These are phyloP conservation scores for Psilocybe sp. DNA, from an alignment of 768 basidiomycete genomes.

Conservation along the genomic window DNA sequence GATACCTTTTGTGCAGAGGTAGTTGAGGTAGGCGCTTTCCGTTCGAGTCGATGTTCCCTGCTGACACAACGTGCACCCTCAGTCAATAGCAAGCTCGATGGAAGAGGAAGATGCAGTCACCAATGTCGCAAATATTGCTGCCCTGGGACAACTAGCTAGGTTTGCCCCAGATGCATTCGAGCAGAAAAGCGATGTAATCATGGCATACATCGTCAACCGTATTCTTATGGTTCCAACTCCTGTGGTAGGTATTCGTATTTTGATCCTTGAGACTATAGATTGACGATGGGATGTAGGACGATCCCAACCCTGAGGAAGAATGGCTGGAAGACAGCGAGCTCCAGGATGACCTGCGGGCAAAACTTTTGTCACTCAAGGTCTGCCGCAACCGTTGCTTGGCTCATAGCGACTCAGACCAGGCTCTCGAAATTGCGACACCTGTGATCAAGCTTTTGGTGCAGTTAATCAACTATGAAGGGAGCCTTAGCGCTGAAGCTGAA, in stretches of 20 bases:
- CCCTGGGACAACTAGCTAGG: slow-evolving; percentile 71
- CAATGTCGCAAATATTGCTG: slow-evolving; percentile 60
- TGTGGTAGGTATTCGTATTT: slow-evolving; percentile 23
- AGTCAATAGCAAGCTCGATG: slow-evolving; percentile 63
- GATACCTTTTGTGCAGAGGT: slow-evolving; percentile 49
- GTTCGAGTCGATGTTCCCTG: background rate
- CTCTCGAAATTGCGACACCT: slow-evolving; percentile 67
- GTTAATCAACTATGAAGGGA: slow-evolving; percentile 68
- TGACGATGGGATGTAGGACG: slow-evolving; percentile 36
- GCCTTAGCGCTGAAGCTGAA: slow-evolving; percentile 40
- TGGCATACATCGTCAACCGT: slow-evolving; percentile 66
- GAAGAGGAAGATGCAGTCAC: slow-evolving; percentile 44
- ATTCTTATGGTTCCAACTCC: slow-evolving; percentile 59
- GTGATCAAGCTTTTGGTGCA: slow-evolving; percentile 74
- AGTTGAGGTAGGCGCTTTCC: slow-evolving; percentile 52
- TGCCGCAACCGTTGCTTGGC: slow-evolving; percentile 78
- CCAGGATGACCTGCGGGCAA: slow-evolving; percentile 57
- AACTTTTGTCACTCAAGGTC: slow-evolving; percentile 75
- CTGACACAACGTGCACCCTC: background rate
- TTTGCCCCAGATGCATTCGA: slow-evolving; percentile 76
- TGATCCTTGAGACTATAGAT: background rate
- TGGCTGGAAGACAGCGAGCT: slow-evolving; percentile 76
- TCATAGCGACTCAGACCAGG: slow-evolving; percentile 54
- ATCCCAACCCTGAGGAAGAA: slow-evolving; percentile 40
- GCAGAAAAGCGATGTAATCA: slow-evolving; percentile 69